A percentile compares a stretch with the other conserved stretches of the same genome.
Evolutionary conservation across 1,139 yeast genomes (phyloP).

Genomic region (Wickerhamomyces sp.): DNA sequence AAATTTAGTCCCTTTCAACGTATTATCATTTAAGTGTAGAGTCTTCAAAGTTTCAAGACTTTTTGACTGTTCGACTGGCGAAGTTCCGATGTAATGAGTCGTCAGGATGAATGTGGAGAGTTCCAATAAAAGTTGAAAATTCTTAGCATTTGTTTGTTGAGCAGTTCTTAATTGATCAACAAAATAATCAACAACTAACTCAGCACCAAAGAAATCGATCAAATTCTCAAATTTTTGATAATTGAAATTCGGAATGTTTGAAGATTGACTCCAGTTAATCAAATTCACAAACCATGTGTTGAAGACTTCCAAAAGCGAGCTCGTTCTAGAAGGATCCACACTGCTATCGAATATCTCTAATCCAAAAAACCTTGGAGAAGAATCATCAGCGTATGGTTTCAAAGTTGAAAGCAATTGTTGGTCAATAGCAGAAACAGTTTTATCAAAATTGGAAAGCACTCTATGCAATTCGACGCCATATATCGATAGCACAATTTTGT

Average conservation of each 20-base stretch:
- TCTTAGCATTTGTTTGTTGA: conserved; percentile 13
- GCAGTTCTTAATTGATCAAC: conserved; percentile 13
- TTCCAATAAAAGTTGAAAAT: conserved; percentile 13
- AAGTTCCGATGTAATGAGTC: conserved; percentile 9
- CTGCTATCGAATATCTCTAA: not conserved
- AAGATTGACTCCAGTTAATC: conserved; percentile 20
- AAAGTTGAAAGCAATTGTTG: conserved; percentile 11
- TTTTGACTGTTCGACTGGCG: conserved; percentile 3
- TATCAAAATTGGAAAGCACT: conserved; percentile 11
- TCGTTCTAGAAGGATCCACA: conserved; percentile 1
- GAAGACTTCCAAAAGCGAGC: conserved; percentile 14
- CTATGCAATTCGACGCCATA: conserved; percentile 25
- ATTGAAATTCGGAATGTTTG: conserved; percentile 15
- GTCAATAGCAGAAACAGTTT: conserved; percentile 10
- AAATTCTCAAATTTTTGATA: conserved; percentile 12
- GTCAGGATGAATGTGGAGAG: conserved; percentile 14
- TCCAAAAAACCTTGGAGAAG: conserved; percentile 4
- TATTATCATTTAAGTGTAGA: conserved; percentile 2
- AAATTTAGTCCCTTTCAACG: conserved; percentile 3
- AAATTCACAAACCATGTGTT: conserved; percentile 15
- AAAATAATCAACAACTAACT: conserved; percentile 15
- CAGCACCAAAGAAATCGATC: conserved; percentile 14
- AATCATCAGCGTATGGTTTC: conserved; percentile 8
- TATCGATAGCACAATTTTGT: conserved; percentile 27
- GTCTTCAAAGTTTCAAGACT: conserved; percentile 11